A percentile compares a stretch with the other conserved stretches of the same genome.
phyloP scores from a whole-genome alignment of 257 asterid species.

The Voacanga thouarsii region DNA sequence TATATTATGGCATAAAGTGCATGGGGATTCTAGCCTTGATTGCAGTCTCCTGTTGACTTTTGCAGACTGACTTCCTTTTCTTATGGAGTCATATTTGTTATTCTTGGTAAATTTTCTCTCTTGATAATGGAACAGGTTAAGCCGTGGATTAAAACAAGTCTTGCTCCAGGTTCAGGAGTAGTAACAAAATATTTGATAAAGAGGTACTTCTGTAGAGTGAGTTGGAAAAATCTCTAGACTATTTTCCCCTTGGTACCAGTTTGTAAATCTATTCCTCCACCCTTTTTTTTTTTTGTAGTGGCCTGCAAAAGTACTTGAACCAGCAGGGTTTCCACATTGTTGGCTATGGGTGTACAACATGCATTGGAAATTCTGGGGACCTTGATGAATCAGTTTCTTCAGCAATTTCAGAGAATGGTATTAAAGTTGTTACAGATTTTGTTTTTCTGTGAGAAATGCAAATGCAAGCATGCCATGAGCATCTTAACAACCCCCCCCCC shows the following conservation, averaged over 20 bases:
- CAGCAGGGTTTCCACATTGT: conserved; percentile 89
- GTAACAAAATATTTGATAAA: conserved; percentile 82
- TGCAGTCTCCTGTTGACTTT: not conserved
- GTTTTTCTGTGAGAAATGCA: not conserved
- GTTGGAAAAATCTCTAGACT: not conserved
- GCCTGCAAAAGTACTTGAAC: conserved; percentile 74
- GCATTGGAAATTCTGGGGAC: conserved; percentile 97
- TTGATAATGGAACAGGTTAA: conserved; percentile 56
- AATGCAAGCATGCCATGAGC: no score
- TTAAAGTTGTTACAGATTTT: not conserved
- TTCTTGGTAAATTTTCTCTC: not conserved
- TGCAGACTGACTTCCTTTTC: not conserved
- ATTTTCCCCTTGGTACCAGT: not conserved
- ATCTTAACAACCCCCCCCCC: not conserved
- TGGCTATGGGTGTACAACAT: conserved; percentile 97
- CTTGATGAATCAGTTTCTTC: conserved; percentile 83
- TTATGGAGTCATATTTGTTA: not conserved
- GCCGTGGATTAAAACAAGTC: conserved; percentile 96
- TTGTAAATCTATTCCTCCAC: conserved; percentile 12
- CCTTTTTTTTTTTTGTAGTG: conserved; percentile 39
- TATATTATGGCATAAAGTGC: not conserved
- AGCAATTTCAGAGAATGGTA: conserved; percentile 80
- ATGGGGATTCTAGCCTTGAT: not conserved
- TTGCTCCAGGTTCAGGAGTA: conserved; percentile 98
- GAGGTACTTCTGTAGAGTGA: conserved; percentile 46